These are phyloP conservation scores for Hordeum pubiflorum DNA, from an alignment of 202 grass and related monocot genomes.

Conservation along the genomic window DNA sequence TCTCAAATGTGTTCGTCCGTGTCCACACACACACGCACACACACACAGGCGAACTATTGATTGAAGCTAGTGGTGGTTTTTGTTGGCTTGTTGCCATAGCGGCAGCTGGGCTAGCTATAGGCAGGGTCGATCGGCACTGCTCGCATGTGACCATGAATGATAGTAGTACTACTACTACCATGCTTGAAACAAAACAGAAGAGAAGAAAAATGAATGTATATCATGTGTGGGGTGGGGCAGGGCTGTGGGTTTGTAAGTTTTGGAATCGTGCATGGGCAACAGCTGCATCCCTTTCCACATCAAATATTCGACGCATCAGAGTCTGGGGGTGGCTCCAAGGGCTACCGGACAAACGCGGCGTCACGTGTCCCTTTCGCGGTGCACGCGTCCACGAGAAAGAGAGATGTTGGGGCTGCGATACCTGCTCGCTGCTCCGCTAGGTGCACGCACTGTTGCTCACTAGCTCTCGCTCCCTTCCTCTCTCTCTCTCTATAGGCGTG, in stretches of 20 bases:
- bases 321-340: slow-evolving; percentile 7
- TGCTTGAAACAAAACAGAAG: not conserved
- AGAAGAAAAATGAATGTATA: too few relatives aligned
- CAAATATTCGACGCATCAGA: slow-evolving; percentile 48
- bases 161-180: too few relatives aligned
- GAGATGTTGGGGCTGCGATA: not conserved
- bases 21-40: not conserved
- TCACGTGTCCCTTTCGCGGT: slow-evolving; percentile 42
- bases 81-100: slow-evolving; percentile 1
- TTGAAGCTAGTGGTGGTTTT: not conserved
- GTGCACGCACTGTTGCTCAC: slow-evolving; percentile 1
- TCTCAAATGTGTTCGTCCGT: not conserved
- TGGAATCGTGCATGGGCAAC: slow-evolving; percentile 31
- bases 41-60: not conserved
- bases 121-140: not conserved
- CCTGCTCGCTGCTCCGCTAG: not conserved
- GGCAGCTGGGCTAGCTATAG: not conserved
- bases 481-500: not conserved
- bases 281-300: slow-evolving; percentile 14
- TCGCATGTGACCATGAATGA: slow-evolving; percentile 25
- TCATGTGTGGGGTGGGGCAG: not conserved
- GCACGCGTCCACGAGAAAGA: not conserved
- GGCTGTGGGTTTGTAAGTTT: slow-evolving; percentile 15
- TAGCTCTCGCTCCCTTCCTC: not conserved
- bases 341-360: slow-evolving; percentile 19